A percentile compares a stretch with the other conserved stretches of the same genome.
These are phyloP conservation scores for Pseudogymnoascus sp. DNA, from an alignment of 2,329 filamentous ascomycete genomes.

Conservation along the genomic window DNA sequence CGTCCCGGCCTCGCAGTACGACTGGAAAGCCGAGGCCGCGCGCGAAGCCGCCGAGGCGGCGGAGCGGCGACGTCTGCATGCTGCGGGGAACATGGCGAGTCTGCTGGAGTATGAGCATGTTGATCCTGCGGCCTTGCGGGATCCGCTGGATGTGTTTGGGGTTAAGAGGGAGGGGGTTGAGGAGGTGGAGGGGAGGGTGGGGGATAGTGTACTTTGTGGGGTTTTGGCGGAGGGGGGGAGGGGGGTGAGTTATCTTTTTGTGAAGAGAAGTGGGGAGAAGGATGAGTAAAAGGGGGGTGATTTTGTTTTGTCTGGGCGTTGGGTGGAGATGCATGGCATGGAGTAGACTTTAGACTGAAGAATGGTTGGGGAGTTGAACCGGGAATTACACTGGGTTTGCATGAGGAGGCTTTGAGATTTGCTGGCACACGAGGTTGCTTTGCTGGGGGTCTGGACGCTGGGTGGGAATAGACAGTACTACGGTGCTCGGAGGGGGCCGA, in stretches of 20 bases:
- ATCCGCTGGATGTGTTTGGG: constrained; percentile 25
- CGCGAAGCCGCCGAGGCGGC: constrained; percentile 28
- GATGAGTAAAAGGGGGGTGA: background rate
- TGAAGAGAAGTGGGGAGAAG: constrained; percentile 25
- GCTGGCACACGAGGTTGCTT: background rate
- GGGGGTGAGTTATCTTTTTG: constrained; percentile 41
- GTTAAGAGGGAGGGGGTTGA: constrained; percentile 27
- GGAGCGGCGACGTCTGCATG: constrained; percentile 24
- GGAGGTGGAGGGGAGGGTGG: constrained; percentile 28
- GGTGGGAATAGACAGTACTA: background rate
- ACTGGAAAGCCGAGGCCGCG: constrained; percentile 37
- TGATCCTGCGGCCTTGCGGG: constrained; percentile 32
- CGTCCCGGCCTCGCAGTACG: constrained; percentile 34
- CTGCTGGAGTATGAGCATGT: constrained; percentile 48
- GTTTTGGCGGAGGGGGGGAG: constrained; percentile 16
- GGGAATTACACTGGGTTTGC: background rate
- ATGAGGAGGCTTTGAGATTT: background rate
- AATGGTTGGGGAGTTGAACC: background rate
- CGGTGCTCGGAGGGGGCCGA: background rate
- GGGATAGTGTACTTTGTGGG: no score
- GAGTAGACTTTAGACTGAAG: background rate
- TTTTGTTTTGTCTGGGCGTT: background rate
- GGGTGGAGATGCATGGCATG: background rate
- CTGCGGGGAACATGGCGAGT: constrained; percentile 31
- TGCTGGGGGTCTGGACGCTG: background rate